phyloP scores from a whole-genome alignment of 2,329 filamentous ascomycete species.

The Raffaelea albimanens region DNA sequence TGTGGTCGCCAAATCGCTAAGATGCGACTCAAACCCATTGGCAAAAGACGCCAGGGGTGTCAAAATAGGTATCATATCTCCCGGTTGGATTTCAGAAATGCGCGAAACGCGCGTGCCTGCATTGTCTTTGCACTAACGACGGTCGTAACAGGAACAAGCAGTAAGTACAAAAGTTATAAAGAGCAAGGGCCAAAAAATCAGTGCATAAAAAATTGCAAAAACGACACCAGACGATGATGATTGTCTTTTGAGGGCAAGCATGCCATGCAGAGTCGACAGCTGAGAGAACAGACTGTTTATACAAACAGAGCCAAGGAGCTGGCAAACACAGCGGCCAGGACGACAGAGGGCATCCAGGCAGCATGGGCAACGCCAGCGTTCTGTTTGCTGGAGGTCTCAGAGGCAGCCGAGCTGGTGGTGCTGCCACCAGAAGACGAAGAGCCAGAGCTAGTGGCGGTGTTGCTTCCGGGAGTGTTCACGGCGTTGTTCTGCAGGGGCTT shows the following conservation, averaged over 20 bases:
- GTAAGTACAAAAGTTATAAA: too few species aligned
- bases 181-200: too few species aligned
- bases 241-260: too few species aligned
- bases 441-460: slow-evolving; percentile 16
- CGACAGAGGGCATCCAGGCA: background rate
- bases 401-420: background rate
- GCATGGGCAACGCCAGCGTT: background rate
- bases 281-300: background rate
- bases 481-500: slow-evolving; percentile 32
- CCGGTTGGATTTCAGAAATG: too few species aligned
- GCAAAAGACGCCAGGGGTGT: background rate
- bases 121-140: too few species aligned
- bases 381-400: background rate
- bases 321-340: background rate
- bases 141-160: too few species aligned
- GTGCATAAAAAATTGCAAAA: too few species aligned
- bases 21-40: too few species aligned
- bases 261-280: background rate
- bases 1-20: too few species aligned
- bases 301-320: background rate
- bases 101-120: too few species aligned
- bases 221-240: too few species aligned
- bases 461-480: slow-evolving; percentile 36
- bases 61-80: background rate
- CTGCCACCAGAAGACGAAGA: slow-evolving; percentile 10